Evolutionary conservation across 2,329 filamentous ascomycete genomes (phyloP).

Genomic region (Diaporthe capsici): DNA sequence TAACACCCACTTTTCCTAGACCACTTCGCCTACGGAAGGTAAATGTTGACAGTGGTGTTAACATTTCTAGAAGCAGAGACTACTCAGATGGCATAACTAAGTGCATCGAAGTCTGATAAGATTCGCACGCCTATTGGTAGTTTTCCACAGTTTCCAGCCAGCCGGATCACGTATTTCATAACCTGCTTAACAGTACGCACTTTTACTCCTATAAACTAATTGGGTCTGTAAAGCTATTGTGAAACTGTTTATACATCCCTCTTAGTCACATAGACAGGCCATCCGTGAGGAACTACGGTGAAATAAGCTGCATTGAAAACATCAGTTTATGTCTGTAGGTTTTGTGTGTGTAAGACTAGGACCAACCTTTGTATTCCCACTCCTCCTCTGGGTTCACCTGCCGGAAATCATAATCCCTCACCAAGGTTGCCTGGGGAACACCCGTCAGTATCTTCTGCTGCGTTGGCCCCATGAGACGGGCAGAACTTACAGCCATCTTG

Average conservation of each 20-base stretch:
- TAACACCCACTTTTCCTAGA: background rate
- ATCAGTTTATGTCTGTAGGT: background rate
- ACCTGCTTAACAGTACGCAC: no score
- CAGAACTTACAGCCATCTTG: constrained; percentile 16
- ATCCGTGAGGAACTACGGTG: constrained; percentile 45
- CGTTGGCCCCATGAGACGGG: background rate
- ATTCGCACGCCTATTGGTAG: no score
- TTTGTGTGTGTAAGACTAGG: background rate
- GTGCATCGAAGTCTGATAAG: no score
- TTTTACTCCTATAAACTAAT: no score
- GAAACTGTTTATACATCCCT: background rate
- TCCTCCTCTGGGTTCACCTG: constrained; percentile 45
- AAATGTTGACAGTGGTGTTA: no score
- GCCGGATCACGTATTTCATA: no score
- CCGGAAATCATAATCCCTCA: constrained; percentile 40
- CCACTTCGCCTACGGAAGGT: no score
- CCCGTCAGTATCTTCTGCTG: background rate
- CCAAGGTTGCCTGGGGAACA: constrained; percentile 9
- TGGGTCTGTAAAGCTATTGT: no score
- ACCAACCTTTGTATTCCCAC: constrained; percentile 45
- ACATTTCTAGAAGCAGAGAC: no score
- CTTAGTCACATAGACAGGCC: constrained; percentile 44
- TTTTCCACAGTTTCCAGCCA: no score
- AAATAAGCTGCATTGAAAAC: constrained; percentile 44
- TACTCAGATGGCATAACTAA: no score